Base-by-base conservation (phyloP, 176 grass and related monocot species). In the Canna indica region DNA sequence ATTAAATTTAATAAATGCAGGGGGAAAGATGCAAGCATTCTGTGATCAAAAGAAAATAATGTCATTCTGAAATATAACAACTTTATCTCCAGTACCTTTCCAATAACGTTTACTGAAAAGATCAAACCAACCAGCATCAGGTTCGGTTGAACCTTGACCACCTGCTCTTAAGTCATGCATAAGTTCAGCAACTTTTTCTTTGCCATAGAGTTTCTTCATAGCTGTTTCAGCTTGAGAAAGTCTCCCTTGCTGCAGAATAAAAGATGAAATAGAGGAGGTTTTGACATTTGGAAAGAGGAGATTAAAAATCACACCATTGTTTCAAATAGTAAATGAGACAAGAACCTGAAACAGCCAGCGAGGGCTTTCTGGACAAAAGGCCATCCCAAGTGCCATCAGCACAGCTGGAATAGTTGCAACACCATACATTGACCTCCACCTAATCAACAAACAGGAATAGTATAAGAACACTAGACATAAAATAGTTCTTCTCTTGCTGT, bases 341-440 rank as follows among this genome's bases (percentile, higher is more conserved):
- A 42, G 84, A 73, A 99, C 94, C 94, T 99, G 94, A 85, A 87
- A 92, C 70, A 99, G 72, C 94, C 94, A 99, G 26, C 89, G 89
- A 73, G 94, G 94, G 58, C 94, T 99, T 85, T 99, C 94, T n/a
- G 94, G 94, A 72, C 84, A 99, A 78, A 99, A 82, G 52, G 80
- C 82, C 86, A 99, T 99, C 72, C 89, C 89, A 58, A 99, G 30
- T 77, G 94, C 89, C 80, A 99, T 69, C 73, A 99, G 71, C 67
- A 99, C 60, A 73, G 94, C 90, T 46, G 89, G 94, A 85, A 90
- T 65, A 39, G 90, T 64, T 69, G 89, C 87, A 34, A 93, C 82
- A 45, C 77, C 69, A 78, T 90, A 99, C 94, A 99, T 99, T 81
- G 76, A 85, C 81, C 94, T 93, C 94, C 89, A 99, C 94, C 94